These are phyloP conservation scores for Talaromyces sp. DNA, from an alignment of 2,329 filamentous ascomycete genomes.

Conservation along the genomic window DNA sequence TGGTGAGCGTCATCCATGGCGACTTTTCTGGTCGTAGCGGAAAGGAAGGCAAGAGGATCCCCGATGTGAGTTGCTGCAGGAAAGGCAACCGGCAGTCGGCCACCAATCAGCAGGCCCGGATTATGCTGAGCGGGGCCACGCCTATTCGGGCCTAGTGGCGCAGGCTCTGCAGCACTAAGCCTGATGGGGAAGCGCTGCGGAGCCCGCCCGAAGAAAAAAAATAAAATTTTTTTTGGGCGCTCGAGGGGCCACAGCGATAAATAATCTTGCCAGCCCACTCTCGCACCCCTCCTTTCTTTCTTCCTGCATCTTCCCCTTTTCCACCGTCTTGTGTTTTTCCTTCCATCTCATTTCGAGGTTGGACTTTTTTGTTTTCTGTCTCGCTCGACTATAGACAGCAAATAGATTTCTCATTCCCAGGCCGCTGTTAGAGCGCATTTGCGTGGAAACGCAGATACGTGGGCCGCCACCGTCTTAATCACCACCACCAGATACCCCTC, in stretches of 20 bases:
- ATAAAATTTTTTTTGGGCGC: slow-evolving; percentile 15
- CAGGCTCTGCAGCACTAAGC: slow-evolving; percentile 13
- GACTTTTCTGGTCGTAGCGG: background rate
- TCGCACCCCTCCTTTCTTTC: slow-evolving; percentile 14
- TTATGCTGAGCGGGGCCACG: slow-evolving; percentile 1
- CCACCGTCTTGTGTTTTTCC: slow-evolving; percentile 12
- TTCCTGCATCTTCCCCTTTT: slow-evolving; percentile 12
- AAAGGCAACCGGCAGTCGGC: background rate
- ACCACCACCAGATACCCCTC: slow-evolving; percentile 27
- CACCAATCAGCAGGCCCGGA: slow-evolving; percentile 1
- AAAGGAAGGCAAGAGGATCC: background rate
- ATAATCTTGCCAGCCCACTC: slow-evolving; percentile 22
- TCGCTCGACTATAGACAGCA: slow-evolving; percentile 31
- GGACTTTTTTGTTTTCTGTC: slow-evolving; percentile 25
- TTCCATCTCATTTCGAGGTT: slow-evolving; percentile 26
- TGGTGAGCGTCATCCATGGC: background rate
- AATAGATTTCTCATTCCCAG: slow-evolving; percentile 23
- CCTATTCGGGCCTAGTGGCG: slow-evolving; percentile 9
- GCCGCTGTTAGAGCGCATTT: slow-evolving; percentile 29
- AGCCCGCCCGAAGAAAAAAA: slow-evolving; percentile 19
- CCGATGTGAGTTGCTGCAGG: background rate
- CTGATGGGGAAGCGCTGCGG: slow-evolving; percentile 17
- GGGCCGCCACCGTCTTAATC: slow-evolving; percentile 23
- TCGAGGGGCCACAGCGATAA: slow-evolving; percentile 32
- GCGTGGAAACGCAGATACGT: slow-evolving; percentile 29